A percentile compares a stretch with the other conserved stretches of the same genome.
phyloP scores from a whole-genome alignment of 805 yeast species.

The Cyberlindnera xishuangbannaensis region DNA sequence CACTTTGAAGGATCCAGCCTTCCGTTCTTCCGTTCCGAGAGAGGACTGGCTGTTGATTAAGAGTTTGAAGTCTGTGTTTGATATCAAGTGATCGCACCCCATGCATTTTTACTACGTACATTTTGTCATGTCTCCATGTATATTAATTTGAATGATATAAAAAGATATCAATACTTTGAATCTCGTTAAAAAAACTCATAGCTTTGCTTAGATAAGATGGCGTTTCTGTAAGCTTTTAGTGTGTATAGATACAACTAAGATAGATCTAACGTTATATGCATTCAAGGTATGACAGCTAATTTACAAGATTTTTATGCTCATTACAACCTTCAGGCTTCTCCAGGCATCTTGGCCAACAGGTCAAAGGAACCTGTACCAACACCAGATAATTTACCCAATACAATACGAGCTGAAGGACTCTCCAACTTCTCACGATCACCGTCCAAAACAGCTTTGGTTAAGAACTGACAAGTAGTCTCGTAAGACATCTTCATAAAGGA shows the following conservation, averaged over 20 bases:
- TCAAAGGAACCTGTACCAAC: conserved; percentile 98
- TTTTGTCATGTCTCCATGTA: not conserved
- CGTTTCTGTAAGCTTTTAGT: no score
- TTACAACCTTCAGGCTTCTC: conserved; percentile 15
- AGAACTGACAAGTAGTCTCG: conserved; percentile 96
- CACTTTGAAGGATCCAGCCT: conserved; percentile 96
- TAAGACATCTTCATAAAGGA: conserved; percentile 98
- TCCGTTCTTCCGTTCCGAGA: conserved; percentile 88
- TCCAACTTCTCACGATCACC: conserved; percentile 84
- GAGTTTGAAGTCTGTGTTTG: conserved; percentile 82
- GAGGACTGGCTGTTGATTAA: conserved; percentile 94
- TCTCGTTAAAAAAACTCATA: no score
- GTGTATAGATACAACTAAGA: no score
- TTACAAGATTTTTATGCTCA: no score
- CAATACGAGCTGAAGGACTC: conserved; percentile 90
- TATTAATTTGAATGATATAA: no score
- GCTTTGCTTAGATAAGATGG: no score
- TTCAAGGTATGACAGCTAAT: no score
- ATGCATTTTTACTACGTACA: not conserved
- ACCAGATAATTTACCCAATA: conserved; percentile 80
- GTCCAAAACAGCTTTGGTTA: conserved; percentile 92
- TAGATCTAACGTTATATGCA: no score
- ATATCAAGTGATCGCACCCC: conserved; percentile 48
- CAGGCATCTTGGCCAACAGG: conserved; percentile 42
- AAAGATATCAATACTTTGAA: no score